These are phyloP conservation scores for Nakazawaea ernobii DNA, from an alignment of 805 yeast species.

Conservation along the genomic window DNA sequence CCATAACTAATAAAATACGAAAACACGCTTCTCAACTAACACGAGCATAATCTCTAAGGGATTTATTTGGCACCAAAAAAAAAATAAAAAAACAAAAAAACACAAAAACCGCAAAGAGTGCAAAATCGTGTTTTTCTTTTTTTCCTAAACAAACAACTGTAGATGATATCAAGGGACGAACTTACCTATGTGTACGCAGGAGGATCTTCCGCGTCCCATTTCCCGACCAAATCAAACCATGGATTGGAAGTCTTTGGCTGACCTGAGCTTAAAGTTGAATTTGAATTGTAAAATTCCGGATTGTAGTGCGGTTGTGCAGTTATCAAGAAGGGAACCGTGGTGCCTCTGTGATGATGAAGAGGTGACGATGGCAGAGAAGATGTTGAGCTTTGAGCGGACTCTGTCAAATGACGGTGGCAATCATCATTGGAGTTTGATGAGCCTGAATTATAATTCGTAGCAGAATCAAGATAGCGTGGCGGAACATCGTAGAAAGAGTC, in stretches of 20 bases:
- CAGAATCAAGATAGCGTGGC: not conserved
- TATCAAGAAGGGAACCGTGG: not conserved
- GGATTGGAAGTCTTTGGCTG: not conserved
- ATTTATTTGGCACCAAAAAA: not conserved
- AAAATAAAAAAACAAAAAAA: too few species aligned
- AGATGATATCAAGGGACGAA: too few species aligned
- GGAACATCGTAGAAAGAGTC: constrained; percentile 2
- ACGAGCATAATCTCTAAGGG: not conserved
- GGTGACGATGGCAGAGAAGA: too few species aligned
- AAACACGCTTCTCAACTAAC: not conserved
- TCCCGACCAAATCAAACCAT: not conserved
- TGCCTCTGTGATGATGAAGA: not conserved
- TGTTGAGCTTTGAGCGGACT: too few species aligned
- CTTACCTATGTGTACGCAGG: not conserved
- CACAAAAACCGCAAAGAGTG: not conserved
- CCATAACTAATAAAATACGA: too few species aligned
- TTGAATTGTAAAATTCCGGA: not conserved
- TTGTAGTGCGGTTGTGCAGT: not conserved
- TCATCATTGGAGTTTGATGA: too few species aligned
- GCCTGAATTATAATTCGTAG: too few species aligned
- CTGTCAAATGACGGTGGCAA: too few species aligned
- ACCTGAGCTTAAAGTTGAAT: too few species aligned
- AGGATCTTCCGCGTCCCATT: not conserved
- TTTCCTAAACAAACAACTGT: not conserved
- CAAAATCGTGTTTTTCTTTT: too few species aligned